phyloP scores from a whole-genome alignment of 2,329 filamentous ascomycete species.

The Ramularia endophylla region DNA sequence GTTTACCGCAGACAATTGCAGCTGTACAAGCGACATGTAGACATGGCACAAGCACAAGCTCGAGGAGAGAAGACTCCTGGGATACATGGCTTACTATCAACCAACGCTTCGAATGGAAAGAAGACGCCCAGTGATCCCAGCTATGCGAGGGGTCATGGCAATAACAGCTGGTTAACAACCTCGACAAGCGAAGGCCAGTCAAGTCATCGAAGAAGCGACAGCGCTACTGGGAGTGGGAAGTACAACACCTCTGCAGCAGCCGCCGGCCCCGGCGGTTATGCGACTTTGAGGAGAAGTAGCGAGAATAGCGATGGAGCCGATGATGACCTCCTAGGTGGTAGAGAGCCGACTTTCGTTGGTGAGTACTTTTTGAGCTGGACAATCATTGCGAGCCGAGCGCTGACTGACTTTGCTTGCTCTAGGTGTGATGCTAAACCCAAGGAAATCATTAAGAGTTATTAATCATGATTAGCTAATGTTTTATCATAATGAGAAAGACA shows the following conservation, averaged over 20 bases:
- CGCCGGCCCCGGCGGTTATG: conserved; percentile 24
- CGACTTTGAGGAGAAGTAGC: conserved; percentile 34
- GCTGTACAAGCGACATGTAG: conserved; percentile 65
- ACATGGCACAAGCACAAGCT: conserved; percentile 48
- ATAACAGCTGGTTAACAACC: conserved; percentile 7
- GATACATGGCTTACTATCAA: conserved; percentile 26
- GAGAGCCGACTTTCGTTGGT: conserved; percentile 66
- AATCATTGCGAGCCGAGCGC: conserved; percentile 53
- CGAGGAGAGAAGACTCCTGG: conserved; percentile 34
- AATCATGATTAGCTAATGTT: conserved; percentile 14
- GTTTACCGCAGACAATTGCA: conserved; percentile 65
- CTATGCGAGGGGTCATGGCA: conserved; percentile 5
- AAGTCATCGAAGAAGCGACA: conserved; percentile 24
- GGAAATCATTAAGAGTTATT: conserved; percentile 49
- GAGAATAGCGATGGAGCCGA: conserved; percentile 50
- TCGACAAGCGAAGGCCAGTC: conserved; percentile 33
- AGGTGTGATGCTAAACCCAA: conserved; percentile 22
- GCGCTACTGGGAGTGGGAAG: conserved; percentile 14
- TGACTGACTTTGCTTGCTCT: too few species aligned
- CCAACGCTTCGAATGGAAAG: conserved; percentile 12
- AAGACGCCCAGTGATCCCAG: conserved; percentile 12
- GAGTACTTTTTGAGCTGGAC: conserved; percentile 39
- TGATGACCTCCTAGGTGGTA: conserved; percentile 55
- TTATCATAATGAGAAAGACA: too few species aligned
- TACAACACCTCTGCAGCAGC: conserved; percentile 26